Conservation (phyloP, 768 basidiomycete species). For the Xerocomus spinulosus region DNA sequence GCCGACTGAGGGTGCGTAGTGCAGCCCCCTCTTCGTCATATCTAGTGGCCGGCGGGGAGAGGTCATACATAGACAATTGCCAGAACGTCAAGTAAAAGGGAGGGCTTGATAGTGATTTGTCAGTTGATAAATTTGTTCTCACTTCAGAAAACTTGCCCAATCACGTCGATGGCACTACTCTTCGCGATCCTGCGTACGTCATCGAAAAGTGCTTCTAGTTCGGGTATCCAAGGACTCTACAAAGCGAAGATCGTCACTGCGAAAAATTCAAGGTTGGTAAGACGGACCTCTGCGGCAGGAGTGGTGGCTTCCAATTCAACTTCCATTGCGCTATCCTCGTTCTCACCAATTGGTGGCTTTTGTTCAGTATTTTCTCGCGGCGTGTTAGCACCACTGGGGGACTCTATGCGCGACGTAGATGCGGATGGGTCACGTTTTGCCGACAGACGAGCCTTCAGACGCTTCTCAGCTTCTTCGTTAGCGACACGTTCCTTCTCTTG, state of each 20-base stretch:
- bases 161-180: constrained; percentile 52
- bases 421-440: constrained; percentile 69
- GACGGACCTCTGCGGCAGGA: constrained; percentile 24
- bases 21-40: constrained; percentile 76
- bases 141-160: constrained; percentile 54
- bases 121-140: constrained; percentile 3
- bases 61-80: constrained; percentile 91
- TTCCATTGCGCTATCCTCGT: constrained; percentile 53
- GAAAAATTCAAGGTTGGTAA: constrained; percentile 1
- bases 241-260: constrained; percentile 5
- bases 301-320: constrained; percentile 35
- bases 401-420: constrained; percentile 56
- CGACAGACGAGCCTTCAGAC: constrained; percentile 68
- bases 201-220: constrained; percentile 67
- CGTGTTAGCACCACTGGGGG: constrained; percentile 43
- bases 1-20: constrained; percentile 56
- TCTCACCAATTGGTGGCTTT: constrained; percentile 24
- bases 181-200: constrained; percentile 73
- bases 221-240: constrained; percentile 77
- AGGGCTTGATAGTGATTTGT: constrained; percentile 47
- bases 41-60: constrained; percentile 66
- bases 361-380: constrained; percentile 24
- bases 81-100: constrained; percentile 96
- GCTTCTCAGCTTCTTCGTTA: constrained; percentile 73
- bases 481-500: constrained; percentile 66